These are phyloP conservation scores for Populus pruinosa DNA, from an alignment of 345 rosid species.

Conservation along the genomic window DNA sequence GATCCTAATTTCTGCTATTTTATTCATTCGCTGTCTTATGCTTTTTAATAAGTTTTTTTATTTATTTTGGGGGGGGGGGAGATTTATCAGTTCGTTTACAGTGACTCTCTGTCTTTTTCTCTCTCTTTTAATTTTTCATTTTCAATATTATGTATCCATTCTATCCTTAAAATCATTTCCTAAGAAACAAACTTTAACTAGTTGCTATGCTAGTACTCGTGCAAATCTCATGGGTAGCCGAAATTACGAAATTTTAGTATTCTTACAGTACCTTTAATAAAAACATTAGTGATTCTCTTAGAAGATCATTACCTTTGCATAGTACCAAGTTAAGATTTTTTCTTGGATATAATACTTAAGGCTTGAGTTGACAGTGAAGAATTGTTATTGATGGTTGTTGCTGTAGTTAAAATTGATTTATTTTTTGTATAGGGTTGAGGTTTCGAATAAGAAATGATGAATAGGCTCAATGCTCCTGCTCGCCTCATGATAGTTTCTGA, in stretches of 20 bases:
- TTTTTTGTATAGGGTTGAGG: neutral
- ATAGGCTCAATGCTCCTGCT: slow-evolving; percentile 60
- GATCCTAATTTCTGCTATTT: neutral
- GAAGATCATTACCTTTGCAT: neutral
- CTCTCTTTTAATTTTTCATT: neutral
- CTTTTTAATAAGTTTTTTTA: neutral
- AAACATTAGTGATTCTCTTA: neutral
- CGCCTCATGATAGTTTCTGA: slow-evolving; percentile 93
- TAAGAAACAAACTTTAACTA: neutral
- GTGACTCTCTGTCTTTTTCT: neutral
- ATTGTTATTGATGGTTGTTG: neutral
- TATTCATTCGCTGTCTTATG: neutral
- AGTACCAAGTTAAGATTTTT: neutral
- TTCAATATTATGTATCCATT: neutral
- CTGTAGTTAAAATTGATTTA: neutral
- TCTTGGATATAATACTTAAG: neutral
- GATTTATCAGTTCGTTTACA: neutral
- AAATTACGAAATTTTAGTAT: neutral
- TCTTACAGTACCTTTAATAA: neutral
- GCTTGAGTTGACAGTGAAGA: neutral
- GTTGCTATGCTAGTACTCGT: neutral
- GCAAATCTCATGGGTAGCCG: neutral
- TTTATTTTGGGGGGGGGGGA: neutral
- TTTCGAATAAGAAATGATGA: slow-evolving; percentile 37
- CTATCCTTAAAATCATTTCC: neutral